Base-by-base conservation (phyloP, 768 basidiomycete genomes). In the Paxillus involutus region DNA sequence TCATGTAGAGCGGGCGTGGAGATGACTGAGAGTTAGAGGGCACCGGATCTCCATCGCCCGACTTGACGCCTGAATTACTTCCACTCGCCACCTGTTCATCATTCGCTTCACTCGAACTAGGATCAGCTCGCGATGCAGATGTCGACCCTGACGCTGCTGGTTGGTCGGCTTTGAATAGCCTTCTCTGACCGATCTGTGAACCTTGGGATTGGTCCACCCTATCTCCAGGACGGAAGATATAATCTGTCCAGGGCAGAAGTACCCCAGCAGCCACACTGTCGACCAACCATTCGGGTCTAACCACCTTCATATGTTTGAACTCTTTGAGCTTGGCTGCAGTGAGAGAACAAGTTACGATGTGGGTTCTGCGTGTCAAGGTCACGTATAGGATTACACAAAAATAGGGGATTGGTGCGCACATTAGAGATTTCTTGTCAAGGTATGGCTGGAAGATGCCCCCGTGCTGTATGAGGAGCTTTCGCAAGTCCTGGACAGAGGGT, bases 221-320 rank as follows among this genome's bases (percentile, higher is more conserved):
- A 39, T 78, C 77, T 0, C 71, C 77, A 2, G 78, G 80, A 17
- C 71, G 71, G 63, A 82, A 89, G 3, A 82, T 80, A 64, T 82
- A 97, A 53, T 86, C 76, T 51, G 75, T 78, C 95, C 95, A 98
- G 9, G 92, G 85, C 6, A 94, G 79, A 10, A 97, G 75, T 8
- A 69, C 63, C 0, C 84, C 85, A 3, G 77, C 79, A 50, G 83
- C 73, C n/a, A 80, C 82, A 59, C 92, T 95, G 32, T 94, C 82
- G 11, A 86, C 75, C 11, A 99, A 77, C 97, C 97, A 99, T 53
- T 86, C 86, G 0, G 94, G 93, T 44, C 77, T 77, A 37, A 89
- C 94, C 14, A 98, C 88, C 67, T 94, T 97, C 88, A 96, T 89
- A 40, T 87, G 70, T 68, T 87, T 81, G 70, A 94, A 98, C 62